These are phyloP conservation scores for Chenopodium album DNA, from an alignment of 148 eudicot species.

Conservation along the genomic window DNA sequence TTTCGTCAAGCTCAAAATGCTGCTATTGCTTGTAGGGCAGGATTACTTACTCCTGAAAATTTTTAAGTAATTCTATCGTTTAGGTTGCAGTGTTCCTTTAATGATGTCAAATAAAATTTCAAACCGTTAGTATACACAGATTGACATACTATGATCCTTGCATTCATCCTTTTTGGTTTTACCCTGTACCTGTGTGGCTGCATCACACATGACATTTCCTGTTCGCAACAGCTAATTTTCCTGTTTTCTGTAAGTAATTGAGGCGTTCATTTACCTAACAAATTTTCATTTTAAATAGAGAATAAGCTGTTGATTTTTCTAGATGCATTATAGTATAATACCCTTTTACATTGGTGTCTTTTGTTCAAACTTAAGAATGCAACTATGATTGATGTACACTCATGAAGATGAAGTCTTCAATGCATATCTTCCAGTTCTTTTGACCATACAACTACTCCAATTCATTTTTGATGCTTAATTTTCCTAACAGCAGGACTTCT, in stretches of 20 bases:
- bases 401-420: not conserved
- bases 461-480: not conserved
- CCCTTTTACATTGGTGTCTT: not conserved
- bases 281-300: not conserved
- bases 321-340: not conserved
- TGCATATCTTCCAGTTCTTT: not conserved
- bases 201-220: not conserved
- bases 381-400: not conserved
- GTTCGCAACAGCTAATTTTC: not conserved
- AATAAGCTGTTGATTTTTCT: too few relatives aligned
- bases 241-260: not conserved
- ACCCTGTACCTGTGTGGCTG: not conserved
- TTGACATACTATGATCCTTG: not conserved
- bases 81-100: not conserved
- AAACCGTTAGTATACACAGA: not conserved
- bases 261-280: too few relatives aligned
- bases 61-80: not conserved
- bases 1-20: conserved; percentile 1
- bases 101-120: not conserved
- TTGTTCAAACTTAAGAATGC: not conserved
- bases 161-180: not conserved
- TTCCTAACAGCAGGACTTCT: not conserved
- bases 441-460: not conserved
- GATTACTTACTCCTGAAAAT: not conserved
- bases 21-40: conserved; percentile 11